Evolutionary conservation across 2,329 filamentous ascomycete species (phyloP).

Genomic region (Samsoniella hepiali): DNA sequence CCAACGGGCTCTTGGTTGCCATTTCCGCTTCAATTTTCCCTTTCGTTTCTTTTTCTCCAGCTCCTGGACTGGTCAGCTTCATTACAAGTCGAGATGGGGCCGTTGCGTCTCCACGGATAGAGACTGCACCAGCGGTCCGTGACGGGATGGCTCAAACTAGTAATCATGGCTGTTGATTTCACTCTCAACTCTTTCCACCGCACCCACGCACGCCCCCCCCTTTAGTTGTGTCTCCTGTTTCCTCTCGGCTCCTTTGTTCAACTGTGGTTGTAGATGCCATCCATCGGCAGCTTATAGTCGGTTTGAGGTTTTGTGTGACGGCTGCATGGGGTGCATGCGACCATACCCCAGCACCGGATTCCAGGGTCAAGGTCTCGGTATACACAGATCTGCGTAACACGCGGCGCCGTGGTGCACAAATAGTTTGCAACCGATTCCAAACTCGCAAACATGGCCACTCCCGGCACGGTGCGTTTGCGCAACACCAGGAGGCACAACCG

Average conservation of each 20-base stretch:
- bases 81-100: background rate
- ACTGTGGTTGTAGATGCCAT: background rate
- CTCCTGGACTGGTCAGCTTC: background rate
- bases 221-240: background rate
- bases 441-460: constrained; percentile 6
- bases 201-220: background rate
- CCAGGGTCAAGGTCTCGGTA: background rate
- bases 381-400: constrained; percentile 7
- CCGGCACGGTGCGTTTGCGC: constrained; percentile 3
- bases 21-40: background rate
- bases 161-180: background rate
- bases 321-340: constrained; percentile 1
- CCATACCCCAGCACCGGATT: background rate
- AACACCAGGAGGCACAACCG: constrained; percentile 7
- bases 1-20: background rate
- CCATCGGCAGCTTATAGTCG: background rate
- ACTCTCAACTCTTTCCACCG: background rate
- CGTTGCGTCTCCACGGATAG: background rate
- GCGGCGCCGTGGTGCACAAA: background rate
- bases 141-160: background rate
- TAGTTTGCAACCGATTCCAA: background rate
- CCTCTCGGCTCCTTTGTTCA: background rate
- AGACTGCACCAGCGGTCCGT: background rate
- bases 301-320: constrained; percentile 1
- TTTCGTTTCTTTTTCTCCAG: background rate